These are phyloP conservation scores for Ramichloridium luteum DNA, from an alignment of 2,329 filamentous ascomycete species.

Conservation along the genomic window DNA sequence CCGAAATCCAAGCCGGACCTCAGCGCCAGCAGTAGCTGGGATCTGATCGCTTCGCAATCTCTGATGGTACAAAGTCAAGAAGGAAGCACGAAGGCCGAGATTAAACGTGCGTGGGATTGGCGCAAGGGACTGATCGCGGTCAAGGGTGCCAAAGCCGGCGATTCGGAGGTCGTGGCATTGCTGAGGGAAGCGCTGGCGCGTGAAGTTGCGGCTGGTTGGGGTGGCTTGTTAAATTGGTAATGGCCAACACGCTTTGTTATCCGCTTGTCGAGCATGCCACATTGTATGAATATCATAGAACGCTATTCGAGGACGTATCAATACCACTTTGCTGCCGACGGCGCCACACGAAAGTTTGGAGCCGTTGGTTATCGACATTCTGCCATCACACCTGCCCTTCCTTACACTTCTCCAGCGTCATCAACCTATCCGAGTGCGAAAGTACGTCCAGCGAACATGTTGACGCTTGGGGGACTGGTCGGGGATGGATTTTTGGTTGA, in stretches of 20 bases:
- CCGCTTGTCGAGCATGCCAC: too few species aligned
- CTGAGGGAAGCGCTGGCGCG: slow-evolving; percentile 12
- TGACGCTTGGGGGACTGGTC: slow-evolving; percentile 1
- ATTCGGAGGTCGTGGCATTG: slow-evolving; percentile 10
- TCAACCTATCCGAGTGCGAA: too few species aligned
- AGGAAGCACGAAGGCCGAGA: slow-evolving; percentile 6
- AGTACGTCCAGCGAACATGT: slow-evolving; percentile 3
- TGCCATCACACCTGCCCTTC: too few species aligned
- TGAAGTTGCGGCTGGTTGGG: slow-evolving; percentile 15
- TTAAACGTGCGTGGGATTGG: slow-evolving; percentile 15
- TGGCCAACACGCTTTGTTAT: too few species aligned
- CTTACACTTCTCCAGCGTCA: too few species aligned
- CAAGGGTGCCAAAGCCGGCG: slow-evolving; percentile 7
- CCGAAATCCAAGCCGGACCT: slow-evolving; percentile 12
- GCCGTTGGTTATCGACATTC: too few species aligned
- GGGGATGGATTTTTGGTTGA: slow-evolving; percentile 3
- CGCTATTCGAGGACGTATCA: too few species aligned
- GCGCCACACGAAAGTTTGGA: too few species aligned
- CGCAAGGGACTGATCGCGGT: slow-evolving; percentile 11
- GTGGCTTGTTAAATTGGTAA: slow-evolving; percentile 11
- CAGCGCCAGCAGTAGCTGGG: slow-evolving; percentile 19
- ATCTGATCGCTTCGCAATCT: slow-evolving; percentile 16
- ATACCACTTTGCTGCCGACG: too few species aligned
- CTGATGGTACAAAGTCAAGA: slow-evolving; percentile 7
- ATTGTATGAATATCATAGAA: too few species aligned